These are phyloP conservation scores for Saksenaea vasiformis DNA, from an alignment of 371 early-diverging fungal species.

Conservation along the genomic window DNA sequence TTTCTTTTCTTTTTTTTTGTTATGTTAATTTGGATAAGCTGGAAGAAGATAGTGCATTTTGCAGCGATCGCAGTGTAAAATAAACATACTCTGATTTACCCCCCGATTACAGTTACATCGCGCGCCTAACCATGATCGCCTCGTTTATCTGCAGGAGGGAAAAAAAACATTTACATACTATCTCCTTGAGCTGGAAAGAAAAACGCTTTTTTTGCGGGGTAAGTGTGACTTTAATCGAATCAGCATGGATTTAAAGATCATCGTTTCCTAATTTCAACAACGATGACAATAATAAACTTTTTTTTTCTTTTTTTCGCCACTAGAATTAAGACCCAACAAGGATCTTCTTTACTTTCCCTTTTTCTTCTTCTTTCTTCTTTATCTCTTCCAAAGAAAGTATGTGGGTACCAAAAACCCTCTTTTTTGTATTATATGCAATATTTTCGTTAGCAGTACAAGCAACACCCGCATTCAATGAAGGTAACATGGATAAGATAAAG, in stretches of 20 bases:
- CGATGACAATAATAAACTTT: neutral
- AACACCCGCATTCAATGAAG: slow-evolving; percentile 18
- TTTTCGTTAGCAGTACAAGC: neutral
- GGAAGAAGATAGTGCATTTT: no score
- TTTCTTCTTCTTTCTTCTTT: neutral
- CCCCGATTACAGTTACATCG: no score
- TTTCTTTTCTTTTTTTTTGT: no score
- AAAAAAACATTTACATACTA: neutral
- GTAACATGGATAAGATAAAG: neutral
- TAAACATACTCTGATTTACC: no score
- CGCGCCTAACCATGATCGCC: no score
- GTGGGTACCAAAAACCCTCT: neutral
- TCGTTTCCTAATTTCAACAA: neutral
- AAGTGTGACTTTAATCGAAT: neutral
- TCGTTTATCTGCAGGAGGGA: neutral
- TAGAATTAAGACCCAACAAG: neutral
- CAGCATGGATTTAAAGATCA: neutral
- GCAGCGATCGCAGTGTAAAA: no score
- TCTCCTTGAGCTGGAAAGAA: neutral
- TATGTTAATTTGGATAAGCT: no score
- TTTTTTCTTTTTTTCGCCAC: neutral
- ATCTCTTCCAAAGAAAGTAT: neutral
- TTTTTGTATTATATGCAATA: neutral
- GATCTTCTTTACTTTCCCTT: neutral
- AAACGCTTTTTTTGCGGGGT: neutral